Evolutionary conservation across 1,284 basidiomycete species (phyloP).

Genomic region (Rhodotorula sp.): DNA sequence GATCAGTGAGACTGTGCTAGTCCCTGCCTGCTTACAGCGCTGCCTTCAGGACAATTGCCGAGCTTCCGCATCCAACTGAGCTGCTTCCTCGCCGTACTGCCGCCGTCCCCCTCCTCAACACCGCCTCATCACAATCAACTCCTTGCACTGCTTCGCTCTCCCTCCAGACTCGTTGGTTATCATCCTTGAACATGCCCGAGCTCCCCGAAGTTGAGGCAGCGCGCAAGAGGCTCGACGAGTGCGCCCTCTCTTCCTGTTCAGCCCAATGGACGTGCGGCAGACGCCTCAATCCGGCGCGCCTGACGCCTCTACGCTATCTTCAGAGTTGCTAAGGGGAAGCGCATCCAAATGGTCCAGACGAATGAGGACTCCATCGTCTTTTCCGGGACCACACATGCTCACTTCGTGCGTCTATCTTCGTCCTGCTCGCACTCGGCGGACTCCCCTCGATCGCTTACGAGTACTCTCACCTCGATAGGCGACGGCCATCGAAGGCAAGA

Average conservation of each 20-base stretch:
- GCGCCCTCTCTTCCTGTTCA: background rate
- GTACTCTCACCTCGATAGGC: slow-evolving; percentile 55
- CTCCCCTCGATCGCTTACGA: background rate
- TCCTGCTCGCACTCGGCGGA: background rate
- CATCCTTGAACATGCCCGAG: slow-evolving; percentile 30
- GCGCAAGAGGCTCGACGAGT: slow-evolving; percentile 60
- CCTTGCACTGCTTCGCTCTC: background rate
- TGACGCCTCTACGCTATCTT: background rate
- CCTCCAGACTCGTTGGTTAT: too few relatives aligned
- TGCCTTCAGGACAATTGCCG: too few relatives aligned
- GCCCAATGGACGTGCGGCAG: background rate
- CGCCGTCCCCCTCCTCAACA: too few relatives aligned
- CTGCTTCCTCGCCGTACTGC: too few relatives aligned
- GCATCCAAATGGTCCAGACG: slow-evolving; percentile 63
- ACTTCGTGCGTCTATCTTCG: slow-evolving; percentile 63
- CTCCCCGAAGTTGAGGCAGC: slow-evolving; percentile 70
- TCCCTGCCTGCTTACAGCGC: too few relatives aligned
- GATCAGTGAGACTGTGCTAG: too few relatives aligned
- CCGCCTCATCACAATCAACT: too few relatives aligned
- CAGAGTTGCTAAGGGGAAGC: slow-evolving; percentile 60
- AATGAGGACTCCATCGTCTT: slow-evolving; percentile 71
- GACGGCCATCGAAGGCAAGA: slow-evolving; percentile 62
- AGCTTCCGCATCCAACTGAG: too few relatives aligned
- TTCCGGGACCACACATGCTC: slow-evolving; percentile 60
- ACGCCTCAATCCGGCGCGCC: background rate